A percentile compares a stretch with the other conserved stretches of the same genome.
Evolutionary conservation across 2,329 filamentous ascomycete species (phyloP).

Genomic region (Trichoderma gracile): DNA sequence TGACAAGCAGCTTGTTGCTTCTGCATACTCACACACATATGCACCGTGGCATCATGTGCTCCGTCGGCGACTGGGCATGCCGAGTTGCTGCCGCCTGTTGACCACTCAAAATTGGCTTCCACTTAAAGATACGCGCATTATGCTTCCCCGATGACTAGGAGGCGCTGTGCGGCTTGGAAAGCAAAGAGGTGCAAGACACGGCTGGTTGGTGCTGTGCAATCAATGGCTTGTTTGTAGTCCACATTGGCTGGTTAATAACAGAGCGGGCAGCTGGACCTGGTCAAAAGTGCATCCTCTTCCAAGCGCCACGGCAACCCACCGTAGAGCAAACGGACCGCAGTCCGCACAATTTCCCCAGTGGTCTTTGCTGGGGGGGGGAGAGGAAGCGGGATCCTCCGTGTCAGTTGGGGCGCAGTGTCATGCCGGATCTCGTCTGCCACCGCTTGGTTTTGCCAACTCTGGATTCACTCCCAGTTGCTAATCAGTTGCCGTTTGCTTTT

Average conservation of each 20-base stretch:
- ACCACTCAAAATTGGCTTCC: neutral
- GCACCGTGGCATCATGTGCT: constrained; percentile 19
- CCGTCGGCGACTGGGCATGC: constrained; percentile 1
- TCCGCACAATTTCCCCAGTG: neutral
- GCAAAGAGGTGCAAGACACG: neutral
- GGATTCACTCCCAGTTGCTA: neutral
- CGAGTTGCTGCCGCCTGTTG: neutral
- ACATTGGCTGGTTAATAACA: neutral
- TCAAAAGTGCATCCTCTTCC: neutral
- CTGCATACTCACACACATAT: constrained; percentile 2
- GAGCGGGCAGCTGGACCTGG: neutral
- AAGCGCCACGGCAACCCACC: constrained; percentile 9
- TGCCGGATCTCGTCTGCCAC: neutral
- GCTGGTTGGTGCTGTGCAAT: constrained; percentile 13
- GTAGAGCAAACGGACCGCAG: constrained; percentile 8
- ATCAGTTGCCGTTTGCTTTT: neutral
- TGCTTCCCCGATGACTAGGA: constrained; percentile 4
- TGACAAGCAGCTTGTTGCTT: constrained; percentile 6
- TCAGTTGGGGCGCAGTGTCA: neutral
- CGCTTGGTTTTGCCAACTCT: neutral
- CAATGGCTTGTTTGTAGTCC: neutral
- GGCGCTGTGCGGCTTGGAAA: neutral
- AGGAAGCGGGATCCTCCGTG: neutral
- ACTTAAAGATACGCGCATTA: constrained; percentile 9
- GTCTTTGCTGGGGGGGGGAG: neutral